phyloP scores from a whole-genome alignment of 345 rosid genomes.

The Eucalyptus sp. region DNA sequence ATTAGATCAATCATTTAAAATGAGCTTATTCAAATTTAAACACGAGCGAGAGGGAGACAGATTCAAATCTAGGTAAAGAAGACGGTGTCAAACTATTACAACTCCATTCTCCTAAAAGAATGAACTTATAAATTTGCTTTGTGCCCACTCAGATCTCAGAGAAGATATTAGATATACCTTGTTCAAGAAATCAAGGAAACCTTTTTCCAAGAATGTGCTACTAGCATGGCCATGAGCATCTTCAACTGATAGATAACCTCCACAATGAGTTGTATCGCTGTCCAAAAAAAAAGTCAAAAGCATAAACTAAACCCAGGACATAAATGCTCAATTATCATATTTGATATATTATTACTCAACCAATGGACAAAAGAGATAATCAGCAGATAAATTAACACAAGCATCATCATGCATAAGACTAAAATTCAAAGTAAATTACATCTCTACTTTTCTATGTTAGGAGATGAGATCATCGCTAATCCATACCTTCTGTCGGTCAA shows the following conservation, averaged over 20 bases:
- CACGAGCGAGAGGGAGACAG: background rate
- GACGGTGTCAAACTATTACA: background rate
- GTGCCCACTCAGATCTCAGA: background rate
- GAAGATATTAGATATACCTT: slow-evolving; percentile 30
- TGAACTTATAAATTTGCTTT: background rate
- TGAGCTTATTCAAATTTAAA: background rate
- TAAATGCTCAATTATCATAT: background rate
- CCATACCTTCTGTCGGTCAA: slow-evolving; percentile 64
- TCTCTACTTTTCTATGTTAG: background rate
- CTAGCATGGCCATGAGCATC: slow-evolving; percentile 39
- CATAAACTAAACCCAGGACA: background rate
- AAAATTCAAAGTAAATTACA: background rate
- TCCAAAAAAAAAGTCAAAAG: background rate
- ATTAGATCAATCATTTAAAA: background rate
- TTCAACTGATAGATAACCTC: slow-evolving; percentile 53
- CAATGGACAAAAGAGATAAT: background rate
- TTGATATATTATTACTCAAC: background rate
- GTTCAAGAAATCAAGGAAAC: slow-evolving; percentile 58
- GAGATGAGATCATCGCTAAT: background rate
- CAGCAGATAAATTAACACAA: background rate
- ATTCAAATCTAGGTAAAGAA: background rate
- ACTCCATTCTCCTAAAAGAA: background rate
- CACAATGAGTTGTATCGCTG: background rate
- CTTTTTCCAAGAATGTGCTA: slow-evolving; percentile 47
- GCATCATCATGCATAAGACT: background rate